These are phyloP conservation scores for Thraustochytrium striatum DNA, from an alignment of 352 stramenopile genomes.

Conservation along the genomic window DNA sequence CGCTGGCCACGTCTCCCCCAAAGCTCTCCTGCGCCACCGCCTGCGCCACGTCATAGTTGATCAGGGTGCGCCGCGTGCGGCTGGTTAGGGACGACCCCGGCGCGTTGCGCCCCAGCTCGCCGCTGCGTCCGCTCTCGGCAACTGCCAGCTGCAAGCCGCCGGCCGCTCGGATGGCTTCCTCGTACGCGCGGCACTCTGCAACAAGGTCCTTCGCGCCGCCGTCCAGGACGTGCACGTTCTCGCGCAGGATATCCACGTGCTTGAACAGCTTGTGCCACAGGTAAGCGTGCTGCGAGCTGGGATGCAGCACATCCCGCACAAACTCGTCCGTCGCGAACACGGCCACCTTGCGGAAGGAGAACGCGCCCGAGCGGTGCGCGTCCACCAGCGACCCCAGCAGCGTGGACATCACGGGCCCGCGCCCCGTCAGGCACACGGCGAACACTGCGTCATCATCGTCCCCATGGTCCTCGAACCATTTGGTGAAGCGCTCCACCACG, in stretches of 20 bases:
- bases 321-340: constrained; percentile 15
- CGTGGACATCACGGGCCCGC: background rate
- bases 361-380: background rate
- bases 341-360: constrained; percentile 22
- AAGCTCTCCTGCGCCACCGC: background rate
- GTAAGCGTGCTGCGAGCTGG: background rate
- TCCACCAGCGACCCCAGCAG: background rate
- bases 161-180: background rate
- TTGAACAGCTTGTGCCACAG: constrained; percentile 30
- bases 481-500: constrained; percentile 9
- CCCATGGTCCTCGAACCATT: background rate
- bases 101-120: background rate
- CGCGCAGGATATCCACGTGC: background rate
- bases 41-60: background rate
- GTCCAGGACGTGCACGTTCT: constrained; percentile 19
- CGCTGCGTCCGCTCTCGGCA: background rate
- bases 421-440: background rate
- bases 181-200: background rate
- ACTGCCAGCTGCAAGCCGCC: constrained; percentile 6
- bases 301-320: background rate
- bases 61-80: background rate
- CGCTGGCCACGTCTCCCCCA: background rate
- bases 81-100: constrained; percentile 3
- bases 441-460: background rate
- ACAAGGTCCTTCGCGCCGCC: background rate